phyloP scores from a whole-genome alignment of 805 yeast species.

The Candida maris region DNA sequence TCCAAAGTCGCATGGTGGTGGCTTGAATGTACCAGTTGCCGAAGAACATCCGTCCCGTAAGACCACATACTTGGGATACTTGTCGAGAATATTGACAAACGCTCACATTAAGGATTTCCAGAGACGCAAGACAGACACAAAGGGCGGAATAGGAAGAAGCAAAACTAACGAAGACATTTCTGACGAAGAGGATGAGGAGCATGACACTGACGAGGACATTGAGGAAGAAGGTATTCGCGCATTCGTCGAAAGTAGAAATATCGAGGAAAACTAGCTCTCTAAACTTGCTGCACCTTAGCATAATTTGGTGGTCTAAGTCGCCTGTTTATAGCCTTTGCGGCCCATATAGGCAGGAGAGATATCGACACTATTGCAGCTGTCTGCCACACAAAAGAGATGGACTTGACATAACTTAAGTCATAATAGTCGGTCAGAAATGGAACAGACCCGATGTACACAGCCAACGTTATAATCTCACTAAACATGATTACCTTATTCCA shows the following conservation, averaged over 20 bases:
- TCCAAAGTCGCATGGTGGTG: neutral
- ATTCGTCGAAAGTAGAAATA: neutral
- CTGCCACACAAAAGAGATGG: slow-evolving; percentile 67
- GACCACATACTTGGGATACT: slow-evolving; percentile 35
- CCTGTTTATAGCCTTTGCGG: slow-evolving; percentile 69
- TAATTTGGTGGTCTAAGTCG: slow-evolving; percentile 89
- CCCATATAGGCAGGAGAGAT: slow-evolving; percentile 88
- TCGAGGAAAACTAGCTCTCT: neutral
- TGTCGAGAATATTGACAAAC: slow-evolving; percentile 56
- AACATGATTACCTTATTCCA: slow-evolving; percentile 81
- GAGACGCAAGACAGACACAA: slow-evolving; percentile 42
- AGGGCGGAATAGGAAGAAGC: slow-evolving; percentile 26
- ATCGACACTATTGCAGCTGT: slow-evolving; percentile 56
- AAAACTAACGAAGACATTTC: slow-evolving; percentile 23
- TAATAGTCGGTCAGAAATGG: slow-evolving; percentile 90
- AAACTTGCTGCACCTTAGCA: slow-evolving; percentile 90
- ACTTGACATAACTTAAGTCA: slow-evolving; percentile 59
- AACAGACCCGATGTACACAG: slow-evolving; percentile 64
- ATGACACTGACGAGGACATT: slow-evolving; percentile 26
- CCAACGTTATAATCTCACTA: slow-evolving; percentile 67
- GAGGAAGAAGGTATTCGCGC: slow-evolving; percentile 21
- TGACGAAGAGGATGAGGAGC: slow-evolving; percentile 27
- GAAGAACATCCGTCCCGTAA: slow-evolving; percentile 1
- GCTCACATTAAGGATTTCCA: slow-evolving; percentile 89
- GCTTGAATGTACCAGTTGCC: neutral